A percentile compares a stretch with the other conserved stretches of the same genome.
phyloP scores from a whole-genome alignment of 78 protist genomes.

The Dictyostelium purpureum region DNA sequence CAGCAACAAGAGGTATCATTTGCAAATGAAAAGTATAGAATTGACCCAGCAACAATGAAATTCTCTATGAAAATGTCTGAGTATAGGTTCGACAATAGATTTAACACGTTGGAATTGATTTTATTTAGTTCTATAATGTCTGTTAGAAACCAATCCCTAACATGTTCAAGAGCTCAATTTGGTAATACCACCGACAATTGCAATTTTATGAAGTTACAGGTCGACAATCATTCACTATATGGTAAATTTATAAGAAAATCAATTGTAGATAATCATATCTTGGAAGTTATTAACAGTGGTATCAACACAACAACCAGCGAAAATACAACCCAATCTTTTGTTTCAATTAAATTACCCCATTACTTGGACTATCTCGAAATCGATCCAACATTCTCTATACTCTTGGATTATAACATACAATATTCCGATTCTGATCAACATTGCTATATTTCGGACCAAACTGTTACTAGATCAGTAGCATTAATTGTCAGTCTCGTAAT shows the following conservation, averaged over 20 bases:
- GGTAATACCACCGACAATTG: background rate
- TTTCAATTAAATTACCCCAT: no score
- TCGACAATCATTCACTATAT: background rate
- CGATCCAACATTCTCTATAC: no score
- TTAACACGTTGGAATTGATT: background rate
- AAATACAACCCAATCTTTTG: no score
- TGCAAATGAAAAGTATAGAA: background rate
- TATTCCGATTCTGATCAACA: no score
- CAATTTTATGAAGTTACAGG: background rate
- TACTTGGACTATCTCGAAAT: no score
- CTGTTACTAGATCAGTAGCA: no score
- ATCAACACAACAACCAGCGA: no score
- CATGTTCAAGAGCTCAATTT: background rate
- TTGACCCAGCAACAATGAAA: constrained; percentile 13
- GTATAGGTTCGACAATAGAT: background rate
- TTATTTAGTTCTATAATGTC: background rate
- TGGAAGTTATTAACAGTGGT: no score
- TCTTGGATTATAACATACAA: no score
- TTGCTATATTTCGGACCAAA: no score
- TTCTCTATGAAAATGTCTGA: background rate
- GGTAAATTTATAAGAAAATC: background rate
- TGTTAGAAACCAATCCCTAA: background rate
- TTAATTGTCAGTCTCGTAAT: no score
- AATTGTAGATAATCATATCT: background rate
- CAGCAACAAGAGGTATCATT: background rate